Conservation (phyloP, 495 filamentous ascomycete species). For the Podospora pseudoanserina region DNA sequence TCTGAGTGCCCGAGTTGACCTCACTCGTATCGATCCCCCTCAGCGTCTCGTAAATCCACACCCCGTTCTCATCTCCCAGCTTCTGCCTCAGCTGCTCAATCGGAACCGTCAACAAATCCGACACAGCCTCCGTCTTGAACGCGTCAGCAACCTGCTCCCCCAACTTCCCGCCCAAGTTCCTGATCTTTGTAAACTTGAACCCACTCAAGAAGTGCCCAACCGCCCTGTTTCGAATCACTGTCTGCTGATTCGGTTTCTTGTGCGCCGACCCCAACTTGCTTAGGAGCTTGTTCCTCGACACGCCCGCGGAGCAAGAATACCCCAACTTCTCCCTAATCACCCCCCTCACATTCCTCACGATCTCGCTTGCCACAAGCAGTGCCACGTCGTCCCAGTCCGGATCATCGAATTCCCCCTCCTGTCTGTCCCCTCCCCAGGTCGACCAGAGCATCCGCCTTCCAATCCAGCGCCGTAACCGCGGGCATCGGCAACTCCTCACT, state of each 20-base stretch:
- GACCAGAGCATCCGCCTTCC: constrained; percentile 74
- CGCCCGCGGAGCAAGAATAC: constrained; percentile 88
- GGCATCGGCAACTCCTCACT: constrained; percentile 69
- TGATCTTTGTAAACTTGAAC: constrained; percentile 94
- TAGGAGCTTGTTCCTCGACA: constrained; percentile 91
- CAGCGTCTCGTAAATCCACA: constrained; percentile 83
- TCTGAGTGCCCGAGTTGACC: constrained; percentile 86
- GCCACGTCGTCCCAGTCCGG: constrained; percentile 96
- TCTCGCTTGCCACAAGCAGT: constrained; percentile 80
- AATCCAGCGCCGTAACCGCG: constrained; percentile 71
- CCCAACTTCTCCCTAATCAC: constrained; percentile 50
- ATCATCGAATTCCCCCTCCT: constrained; percentile 67
- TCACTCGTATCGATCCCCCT: constrained; percentile 83
- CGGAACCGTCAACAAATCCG: constrained; percentile 67
- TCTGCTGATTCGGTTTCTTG: constrained; percentile 93
- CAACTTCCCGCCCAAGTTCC: constrained; percentile 93
- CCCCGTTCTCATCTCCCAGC: constrained; percentile 79
- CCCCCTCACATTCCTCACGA: constrained; percentile 70
- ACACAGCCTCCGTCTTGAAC: constrained; percentile 78
- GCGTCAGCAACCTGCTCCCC: constrained; percentile 74
- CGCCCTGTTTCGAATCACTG: constrained; percentile 80
- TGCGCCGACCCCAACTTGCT: constrained; percentile 86
- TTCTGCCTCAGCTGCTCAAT: constrained; percentile 75
- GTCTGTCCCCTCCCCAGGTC: constrained; percentile 59
- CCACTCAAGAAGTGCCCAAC: constrained; percentile 72